Evolutionary conservation across 371 early-diverging fungal genomes (phyloP), one percentile per base, ranked within the genome.

Genomic region (Mucor racemosus): DNA sequence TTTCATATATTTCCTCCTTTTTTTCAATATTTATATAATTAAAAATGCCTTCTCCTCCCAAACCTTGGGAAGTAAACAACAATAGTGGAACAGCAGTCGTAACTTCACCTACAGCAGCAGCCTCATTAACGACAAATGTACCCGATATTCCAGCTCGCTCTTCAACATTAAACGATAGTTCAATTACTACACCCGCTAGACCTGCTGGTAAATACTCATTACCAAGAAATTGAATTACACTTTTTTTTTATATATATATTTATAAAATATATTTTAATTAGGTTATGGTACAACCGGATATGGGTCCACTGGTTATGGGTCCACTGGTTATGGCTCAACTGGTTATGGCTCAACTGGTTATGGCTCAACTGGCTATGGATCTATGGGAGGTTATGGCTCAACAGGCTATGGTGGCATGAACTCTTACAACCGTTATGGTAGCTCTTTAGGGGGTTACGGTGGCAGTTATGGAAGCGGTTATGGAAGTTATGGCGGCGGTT

Each of bases 61-160:
- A 96, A 68, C 96, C 96, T 50, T 96, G 96, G 96, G 96, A 96
- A 75, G 74, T 79, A 53, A 84, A 77, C 58, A 69, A 64, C 48
- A 42, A 56, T 21, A 68, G 54, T 53, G 50, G 58, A 50, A 19
- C 36, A 48, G 46, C 66, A 33, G 58, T 65, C 5, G 65, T 58
- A 31, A 62, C 68, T 14, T 71, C 68, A 19, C 65, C 75, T 38
- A 61, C 70, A 39, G 39, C 69, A 14, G 55, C 79, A 14, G 68
- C 73, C 26, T 54, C 76, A 58, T 63, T 77, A 36, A 26, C 48
- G 44, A 50, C 73, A 41, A 58, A n/a, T n/a, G 44, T 63, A 17
- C 71, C 71, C 42, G 61, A 68, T 34, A 36, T 63, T 15, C 68
- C 68, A 41, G 39, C 60, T 38, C 59, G 73, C 11, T 39, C 75